A percentile compares a stretch with the other conserved stretches of the same genome.
Evolutionary conservation across 768 basidiomycete species (phyloP).

Genomic region (Lentinula boryana): DNA sequence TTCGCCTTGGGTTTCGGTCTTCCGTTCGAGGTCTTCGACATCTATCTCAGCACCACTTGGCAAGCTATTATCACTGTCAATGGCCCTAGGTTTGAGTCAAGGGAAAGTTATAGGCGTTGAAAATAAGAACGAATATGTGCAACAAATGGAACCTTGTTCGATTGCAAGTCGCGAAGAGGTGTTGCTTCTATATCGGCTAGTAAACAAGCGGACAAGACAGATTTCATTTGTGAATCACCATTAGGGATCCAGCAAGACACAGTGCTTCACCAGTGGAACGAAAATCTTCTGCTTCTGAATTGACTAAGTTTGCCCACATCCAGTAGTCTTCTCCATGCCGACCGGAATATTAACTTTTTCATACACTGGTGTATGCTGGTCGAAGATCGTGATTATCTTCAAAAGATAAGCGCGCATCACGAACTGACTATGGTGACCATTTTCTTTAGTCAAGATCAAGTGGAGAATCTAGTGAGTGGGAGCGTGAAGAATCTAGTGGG

Average conservation of each 20-base stretch:
- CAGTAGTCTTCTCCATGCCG: slow-evolving; percentile 42
- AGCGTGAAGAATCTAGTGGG: slow-evolving; percentile 81
- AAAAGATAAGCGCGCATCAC: background rate
- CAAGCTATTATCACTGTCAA: background rate
- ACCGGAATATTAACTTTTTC: no score
- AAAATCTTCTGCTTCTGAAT: slow-evolving; percentile 74
- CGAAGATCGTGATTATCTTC: background rate
- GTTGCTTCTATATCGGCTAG: slow-evolving; percentile 50
- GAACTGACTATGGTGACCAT: slow-evolving; percentile 66
- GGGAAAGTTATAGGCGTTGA: no score
- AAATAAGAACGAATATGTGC: no score
- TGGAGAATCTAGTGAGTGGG: no score
- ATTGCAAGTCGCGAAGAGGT: slow-evolving; percentile 79
- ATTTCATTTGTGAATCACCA: slow-evolving; percentile 29
- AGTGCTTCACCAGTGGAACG: slow-evolving; percentile 85
- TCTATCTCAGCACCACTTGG: background rate
- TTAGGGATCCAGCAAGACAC: slow-evolving; percentile 85
- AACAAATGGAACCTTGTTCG: slow-evolving; percentile 27
- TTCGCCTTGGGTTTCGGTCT: slow-evolving; percentile 1
- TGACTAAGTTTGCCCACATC: slow-evolving; percentile 19
- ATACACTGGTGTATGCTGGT: slow-evolving; percentile 46
- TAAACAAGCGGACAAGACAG: background rate
- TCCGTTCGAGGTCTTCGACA: background rate
- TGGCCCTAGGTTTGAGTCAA: background rate
- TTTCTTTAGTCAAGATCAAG: slow-evolving; percentile 60